Evolutionary conservation across 1,284 basidiomycete species (phyloP).

Genomic region (Ustilago nuda): DNA sequence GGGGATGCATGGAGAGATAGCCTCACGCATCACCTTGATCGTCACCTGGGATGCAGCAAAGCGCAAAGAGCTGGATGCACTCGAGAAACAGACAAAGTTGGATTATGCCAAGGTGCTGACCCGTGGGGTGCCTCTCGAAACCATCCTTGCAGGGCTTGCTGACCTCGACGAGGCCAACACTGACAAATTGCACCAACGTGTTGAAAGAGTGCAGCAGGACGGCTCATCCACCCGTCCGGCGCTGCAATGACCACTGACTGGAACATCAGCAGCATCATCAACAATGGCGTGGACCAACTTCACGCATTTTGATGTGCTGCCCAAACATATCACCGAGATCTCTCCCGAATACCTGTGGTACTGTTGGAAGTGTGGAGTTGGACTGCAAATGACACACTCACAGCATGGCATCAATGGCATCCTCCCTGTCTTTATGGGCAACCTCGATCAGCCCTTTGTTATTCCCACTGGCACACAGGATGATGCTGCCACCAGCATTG

Average conservation of each 20-base stretch:
- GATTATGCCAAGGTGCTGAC: background rate
- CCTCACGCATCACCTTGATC: slow-evolving; percentile 9
- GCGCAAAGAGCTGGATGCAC: background rate
- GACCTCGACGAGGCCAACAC: background rate
- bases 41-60: slow-evolving; percentile 27
- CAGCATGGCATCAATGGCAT: slow-evolving; percentile 29
- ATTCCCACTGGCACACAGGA: background rate
- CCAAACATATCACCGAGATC: background rate
- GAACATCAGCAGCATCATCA: background rate
- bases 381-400: slow-evolving; percentile 7
- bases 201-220: background rate
- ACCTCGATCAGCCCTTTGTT: slow-evolving; percentile 11
- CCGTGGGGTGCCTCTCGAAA: background rate
- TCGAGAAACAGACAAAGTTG: background rate
- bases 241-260: background rate
- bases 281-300: slow-evolving; percentile 14
- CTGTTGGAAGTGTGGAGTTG: slow-evolving; percentile 40
- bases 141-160: background rate
- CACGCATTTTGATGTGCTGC: slow-evolving; percentile 35
- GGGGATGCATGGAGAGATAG: slow-evolving; percentile 18
- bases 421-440: slow-evolving; percentile 26
- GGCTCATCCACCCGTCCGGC: background rate
- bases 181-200: background rate
- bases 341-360: slow-evolving; percentile 30
- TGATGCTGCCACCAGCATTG: background rate